Conservation (phyloP, 345 rosid genomes). For the Rubroshorea leprosula region DNA sequence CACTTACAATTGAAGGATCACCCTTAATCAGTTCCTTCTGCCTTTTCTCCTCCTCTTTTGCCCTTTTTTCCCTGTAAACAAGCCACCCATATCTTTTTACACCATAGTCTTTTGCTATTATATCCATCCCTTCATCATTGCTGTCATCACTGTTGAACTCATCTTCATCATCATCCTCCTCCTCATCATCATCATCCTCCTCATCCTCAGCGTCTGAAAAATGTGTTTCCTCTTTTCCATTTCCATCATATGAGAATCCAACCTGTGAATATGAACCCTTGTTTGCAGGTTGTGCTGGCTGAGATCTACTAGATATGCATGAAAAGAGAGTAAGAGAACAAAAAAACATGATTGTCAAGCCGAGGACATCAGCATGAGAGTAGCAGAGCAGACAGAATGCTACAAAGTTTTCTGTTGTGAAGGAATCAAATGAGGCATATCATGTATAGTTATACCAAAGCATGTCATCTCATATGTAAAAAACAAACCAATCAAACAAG, state of each 20-base stretch:
- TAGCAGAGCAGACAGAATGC: background rate
- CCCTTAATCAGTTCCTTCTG: slow-evolving; percentile 96
- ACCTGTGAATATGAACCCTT: slow-evolving; percentile 92
- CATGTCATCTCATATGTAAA: too few species aligned
- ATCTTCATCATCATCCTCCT: slow-evolving; percentile 79
- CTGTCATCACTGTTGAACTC: slow-evolving; percentile 93
- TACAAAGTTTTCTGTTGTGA: too few species aligned
- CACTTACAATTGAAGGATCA: slow-evolving; percentile 94
- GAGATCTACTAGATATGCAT: slow-evolving; percentile 38
- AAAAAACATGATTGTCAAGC: background rate
- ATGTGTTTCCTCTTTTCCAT: slow-evolving; percentile 49
- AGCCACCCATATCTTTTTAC: slow-evolving; percentile 97
- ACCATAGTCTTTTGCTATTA: slow-evolving; percentile 88
- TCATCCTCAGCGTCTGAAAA: slow-evolving; percentile 47
- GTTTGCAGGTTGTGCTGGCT: slow-evolving; percentile 52
- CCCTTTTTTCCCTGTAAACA: slow-evolving; percentile 90
- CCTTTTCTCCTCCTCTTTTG: slow-evolving; percentile 88
- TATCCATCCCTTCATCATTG: slow-evolving; percentile 89
- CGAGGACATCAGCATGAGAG: background rate
- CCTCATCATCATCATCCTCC: slow-evolving; percentile 71
- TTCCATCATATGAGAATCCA: slow-evolving; percentile 81
- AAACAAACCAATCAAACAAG: too few species aligned
- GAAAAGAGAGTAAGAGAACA: background rate
- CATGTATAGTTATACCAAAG: too few species aligned
- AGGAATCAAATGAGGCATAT: too few species aligned